Evolutionary conservation across 352 stramenopile species (phyloP).

Genomic region (Pythium insidiosum): DNA sequence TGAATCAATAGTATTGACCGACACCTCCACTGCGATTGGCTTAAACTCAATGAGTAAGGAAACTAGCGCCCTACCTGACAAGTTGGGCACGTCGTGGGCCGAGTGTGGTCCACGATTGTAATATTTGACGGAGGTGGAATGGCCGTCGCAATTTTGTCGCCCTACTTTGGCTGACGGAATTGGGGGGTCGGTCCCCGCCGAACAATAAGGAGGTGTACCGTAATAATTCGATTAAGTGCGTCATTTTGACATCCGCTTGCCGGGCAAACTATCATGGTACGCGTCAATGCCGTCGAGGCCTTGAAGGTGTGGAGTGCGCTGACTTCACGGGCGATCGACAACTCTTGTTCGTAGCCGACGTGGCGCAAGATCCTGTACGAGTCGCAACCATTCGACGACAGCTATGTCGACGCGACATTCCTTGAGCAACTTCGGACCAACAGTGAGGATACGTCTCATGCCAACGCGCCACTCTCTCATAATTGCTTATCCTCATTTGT

Average conservation of each 20-base stretch:
- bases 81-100: conserved; percentile 50
- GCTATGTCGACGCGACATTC: conserved; percentile 87
- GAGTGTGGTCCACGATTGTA: conserved; percentile 31
- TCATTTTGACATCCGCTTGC: no score
- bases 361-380: conserved; percentile 89
- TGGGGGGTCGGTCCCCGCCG: conserved; percentile 17
- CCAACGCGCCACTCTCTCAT: no score
- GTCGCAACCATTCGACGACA: conserved; percentile 84
- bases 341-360: conserved; percentile 2
- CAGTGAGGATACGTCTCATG: conserved; percentile 42
- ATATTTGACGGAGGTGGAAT: conserved; percentile 83
- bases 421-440: conserved; percentile 89
- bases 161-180: conserved; percentile 22
- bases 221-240: neutral
- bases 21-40: conserved; percentile 17
- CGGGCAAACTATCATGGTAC: no score
- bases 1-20: neutral
- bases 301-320: no score
- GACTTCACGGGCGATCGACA: no score
- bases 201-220: neutral
- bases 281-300: no score
- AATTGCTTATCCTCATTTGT: neutral
- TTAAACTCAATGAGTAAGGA: conserved; percentile 93
- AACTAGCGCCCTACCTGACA: conserved; percentile 87
- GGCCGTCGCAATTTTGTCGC: conserved; percentile 27